phyloP scores from a whole-genome alignment of 2,329 filamentous ascomycete species.

The Fusarium haematococcum region DNA sequence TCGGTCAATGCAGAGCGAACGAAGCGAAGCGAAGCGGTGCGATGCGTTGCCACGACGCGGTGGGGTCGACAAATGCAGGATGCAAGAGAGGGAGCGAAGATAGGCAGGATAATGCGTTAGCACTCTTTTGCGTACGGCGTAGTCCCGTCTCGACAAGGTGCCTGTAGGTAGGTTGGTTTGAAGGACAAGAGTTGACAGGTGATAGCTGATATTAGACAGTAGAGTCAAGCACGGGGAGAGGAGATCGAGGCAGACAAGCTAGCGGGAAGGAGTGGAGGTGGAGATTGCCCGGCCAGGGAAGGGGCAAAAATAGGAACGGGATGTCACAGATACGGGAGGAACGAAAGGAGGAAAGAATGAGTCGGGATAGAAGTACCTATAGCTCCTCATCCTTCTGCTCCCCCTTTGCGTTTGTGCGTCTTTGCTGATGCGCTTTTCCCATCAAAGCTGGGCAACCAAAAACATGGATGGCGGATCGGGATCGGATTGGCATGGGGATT shows the following conservation, averaged over 20 bases:
- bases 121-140: conserved; percentile 26
- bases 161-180: background rate
- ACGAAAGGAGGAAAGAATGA: background rate
- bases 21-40: conserved; percentile 29
- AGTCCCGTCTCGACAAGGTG: conserved; percentile 25
- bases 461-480: conserved; percentile 15
- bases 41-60: conserved; percentile 39
- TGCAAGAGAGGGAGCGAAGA: conserved; percentile 34
- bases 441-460: background rate
- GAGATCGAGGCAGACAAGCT: conserved; percentile 5
- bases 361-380: conserved; percentile 8
- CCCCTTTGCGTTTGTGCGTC: conserved; percentile 9
- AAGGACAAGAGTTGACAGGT: conserved; percentile 18
- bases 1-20: conserved; percentile 21
- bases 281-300: conserved; percentile 8
- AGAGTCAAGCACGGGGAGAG: background rate
- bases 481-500: background rate
- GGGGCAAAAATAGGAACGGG: background rate
- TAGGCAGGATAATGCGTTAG: conserved; percentile 18
- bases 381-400: background rate
- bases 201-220: conserved; percentile 19
- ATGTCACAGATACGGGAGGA: conserved; percentile 2
- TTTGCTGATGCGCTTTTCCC: conserved; percentile 8
- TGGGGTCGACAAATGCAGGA: conserved; percentile 42
- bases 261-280: conserved; percentile 4